Evolutionary conservation across 192 early-diverging fungal species (phyloP), one percentile per base, ranked within the genome.

Genomic region (Funneliformis geosporum): DNA sequence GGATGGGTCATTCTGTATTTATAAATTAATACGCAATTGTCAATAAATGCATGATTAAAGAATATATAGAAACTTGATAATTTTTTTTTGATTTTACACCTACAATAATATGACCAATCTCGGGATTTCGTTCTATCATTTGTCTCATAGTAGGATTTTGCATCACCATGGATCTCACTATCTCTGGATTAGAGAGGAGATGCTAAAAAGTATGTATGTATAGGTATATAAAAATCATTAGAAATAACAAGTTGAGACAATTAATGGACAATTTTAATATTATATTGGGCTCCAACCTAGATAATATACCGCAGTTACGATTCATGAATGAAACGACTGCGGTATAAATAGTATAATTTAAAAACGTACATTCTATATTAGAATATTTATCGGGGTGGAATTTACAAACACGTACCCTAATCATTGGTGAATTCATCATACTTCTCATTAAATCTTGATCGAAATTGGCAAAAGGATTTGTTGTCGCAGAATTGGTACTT

Each of bases 91-190:
- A 44, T 44, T 39, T 44, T 72, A 72, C 42, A 50, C 67, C 40
- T 18, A 78, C 76, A 71, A 91, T 87, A 60, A 89, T 83, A 74
- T 90, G 89, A 12, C 88, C 89, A 46, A 91, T 83, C 65, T 91
- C 90, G 39, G 90, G 90, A 62, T 91, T 89, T 61, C 87, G 83
- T 50, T 91, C 90, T 66, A 90, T 84, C 81, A 90, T 84, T 43
- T 85, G 80, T 44, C 85, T 67, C 79, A 89, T 90, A 46, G 89
- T 87, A 23, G 89, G 89, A 71, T 90, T 89, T 38, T 86, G 82
- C 89, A 90, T 90, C 80, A 90, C 86, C 75, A 90, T 89, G 42
- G 86, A 86, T 69, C 88, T 83, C 74, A 90, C 85, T 43, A 90
- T 81, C 55, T 90, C 89, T 79, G 83, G 85, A 76, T 86, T 86